These are phyloP conservation scores for Coemansia sp. DNA, from an alignment of 192 early-diverging fungal genomes.

Conservation along the genomic window DNA sequence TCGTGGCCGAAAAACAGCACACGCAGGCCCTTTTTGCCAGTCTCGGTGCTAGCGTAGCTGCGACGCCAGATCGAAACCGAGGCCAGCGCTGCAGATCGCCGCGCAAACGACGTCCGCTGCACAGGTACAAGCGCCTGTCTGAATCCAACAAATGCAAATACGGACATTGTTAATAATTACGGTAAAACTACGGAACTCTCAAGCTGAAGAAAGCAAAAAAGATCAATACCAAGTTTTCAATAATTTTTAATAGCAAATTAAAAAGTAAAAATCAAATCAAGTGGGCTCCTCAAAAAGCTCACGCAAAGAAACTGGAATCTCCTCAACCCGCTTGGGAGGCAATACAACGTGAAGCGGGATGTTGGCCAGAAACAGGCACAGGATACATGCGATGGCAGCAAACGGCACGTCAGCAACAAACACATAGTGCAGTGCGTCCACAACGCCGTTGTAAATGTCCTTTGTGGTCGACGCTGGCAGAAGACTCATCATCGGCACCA, in stretches of 20 bases:
- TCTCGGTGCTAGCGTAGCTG: no score
- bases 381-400: conserved; percentile 37
- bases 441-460: conserved; percentile 29
- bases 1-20: not conserved
- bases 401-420: conserved; percentile 50
- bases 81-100: not conserved
- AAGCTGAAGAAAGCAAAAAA: not conserved
- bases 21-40: not conserved
- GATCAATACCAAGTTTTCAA: no score
- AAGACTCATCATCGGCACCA: conserved; percentile 36
- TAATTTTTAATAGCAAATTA: no score
- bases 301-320: not conserved
- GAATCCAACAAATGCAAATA: not conserved
- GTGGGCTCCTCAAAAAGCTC: not conserved
- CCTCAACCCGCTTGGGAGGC: conserved; percentile 12
- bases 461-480: conserved; percentile 11
- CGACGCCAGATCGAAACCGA: not conserved
- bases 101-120: not conserved
- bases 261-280: not conserved
- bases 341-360: conserved; percentile 38
- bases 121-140: not conserved
- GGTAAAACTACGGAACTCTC: no score
- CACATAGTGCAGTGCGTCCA: conserved; percentile 38
- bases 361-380: conserved; percentile 37
- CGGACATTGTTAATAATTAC: not conserved